Evolutionary conservation across 2,329 filamentous ascomycete species (phyloP), one percentile per base, ranked within the genome.

Genomic region (Thelonectria blattea): DNA sequence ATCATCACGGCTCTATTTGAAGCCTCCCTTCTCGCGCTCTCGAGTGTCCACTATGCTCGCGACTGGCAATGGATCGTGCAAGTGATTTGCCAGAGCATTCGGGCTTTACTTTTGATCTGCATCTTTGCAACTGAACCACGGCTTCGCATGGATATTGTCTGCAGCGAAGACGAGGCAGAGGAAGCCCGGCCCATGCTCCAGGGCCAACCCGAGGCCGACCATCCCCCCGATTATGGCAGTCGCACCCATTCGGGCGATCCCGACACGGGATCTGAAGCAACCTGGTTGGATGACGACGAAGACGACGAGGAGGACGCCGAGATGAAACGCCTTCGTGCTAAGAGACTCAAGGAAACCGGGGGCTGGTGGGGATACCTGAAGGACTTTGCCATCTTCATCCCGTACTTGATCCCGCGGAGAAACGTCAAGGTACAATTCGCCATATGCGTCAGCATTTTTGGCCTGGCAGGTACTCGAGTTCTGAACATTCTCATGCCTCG

Each of bases 301-400:
- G 42, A 48, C 15, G 18, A 24, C 1, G 65, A 69, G 0, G 65
- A 72, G 1, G 71, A 68, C 2, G 60, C 65, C 3, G 64, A 63
- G 5, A 67, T 73, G 20, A 74, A 74, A 45, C 66, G 68, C n/a
- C 42, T 63, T 3, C 69, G 71, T 1, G 67, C 65, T 18, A 66
- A 72, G 52, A 64, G 64, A 3, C 65, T 76, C 37, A 58, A 69
- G 12, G 63, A 73, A 6, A 65, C 65, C 1, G 74, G 74, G 1
- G 72, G 73, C 9, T 75, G 73, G 73, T 55, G 62, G 49, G 71
- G 65, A 9, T 75, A 75, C 20, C 57, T 75, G 27, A 61, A 67
- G 10, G 72, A 73, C 18, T 74, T 74, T 20, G 61, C 64, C 15
- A 65, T 74, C 18, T 74, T 75, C 11, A 15, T 72, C 0, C 74